Percentiles rank a stretch among this genome's conserved stretches.
phyloP scores from a whole-genome alignment of 2,329 filamentous ascomycete species.

The Alternaria longipes region DNA sequence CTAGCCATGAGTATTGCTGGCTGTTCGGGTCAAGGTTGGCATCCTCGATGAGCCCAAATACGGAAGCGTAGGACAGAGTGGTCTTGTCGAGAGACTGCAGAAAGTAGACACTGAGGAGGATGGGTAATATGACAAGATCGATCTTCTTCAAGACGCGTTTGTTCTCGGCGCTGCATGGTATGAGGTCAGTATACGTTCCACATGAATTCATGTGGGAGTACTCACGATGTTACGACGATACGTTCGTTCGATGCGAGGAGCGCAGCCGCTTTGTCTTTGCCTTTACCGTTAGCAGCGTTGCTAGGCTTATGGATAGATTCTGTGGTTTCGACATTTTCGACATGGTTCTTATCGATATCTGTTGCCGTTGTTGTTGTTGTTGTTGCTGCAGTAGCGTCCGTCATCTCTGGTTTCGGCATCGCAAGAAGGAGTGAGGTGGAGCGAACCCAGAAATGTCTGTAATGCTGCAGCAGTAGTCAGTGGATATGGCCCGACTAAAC shows the following conservation, averaged over 20 bases:
- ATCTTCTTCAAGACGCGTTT: conserved; percentile 61
- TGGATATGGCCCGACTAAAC: conserved; percentile 19
- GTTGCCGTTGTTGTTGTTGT: background rate
- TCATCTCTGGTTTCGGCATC: conserved; percentile 29
- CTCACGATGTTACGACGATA: conserved; percentile 57
- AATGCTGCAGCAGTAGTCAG: conserved; percentile 9
- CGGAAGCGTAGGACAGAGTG: conserved; percentile 68
- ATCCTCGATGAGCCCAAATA: conserved; percentile 70
- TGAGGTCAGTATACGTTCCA: too few relatives aligned
- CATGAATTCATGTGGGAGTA: too few relatives aligned
- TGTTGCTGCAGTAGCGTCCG: background rate
- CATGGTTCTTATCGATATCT: conserved; percentile 33
- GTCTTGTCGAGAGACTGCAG: conserved; percentile 71
- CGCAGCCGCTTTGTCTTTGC: conserved; percentile 60
- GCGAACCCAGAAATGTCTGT: background rate
- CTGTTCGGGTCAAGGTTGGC: conserved; percentile 61
- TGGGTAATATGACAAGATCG: conserved; percentile 61
- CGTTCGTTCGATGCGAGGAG: conserved; percentile 59
- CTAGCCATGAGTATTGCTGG: conserved; percentile 64
- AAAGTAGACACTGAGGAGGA: conserved; percentile 69
- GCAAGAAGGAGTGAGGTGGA: background rate
- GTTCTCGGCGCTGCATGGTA: conserved; percentile 56
- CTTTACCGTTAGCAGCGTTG: conserved; percentile 6
- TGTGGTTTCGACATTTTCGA: conserved; percentile 37
- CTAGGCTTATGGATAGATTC: conserved; percentile 40